Base-by-base conservation (phyloP, 768 basidiomycete genomes). In the Termitomyces sp. region DNA sequence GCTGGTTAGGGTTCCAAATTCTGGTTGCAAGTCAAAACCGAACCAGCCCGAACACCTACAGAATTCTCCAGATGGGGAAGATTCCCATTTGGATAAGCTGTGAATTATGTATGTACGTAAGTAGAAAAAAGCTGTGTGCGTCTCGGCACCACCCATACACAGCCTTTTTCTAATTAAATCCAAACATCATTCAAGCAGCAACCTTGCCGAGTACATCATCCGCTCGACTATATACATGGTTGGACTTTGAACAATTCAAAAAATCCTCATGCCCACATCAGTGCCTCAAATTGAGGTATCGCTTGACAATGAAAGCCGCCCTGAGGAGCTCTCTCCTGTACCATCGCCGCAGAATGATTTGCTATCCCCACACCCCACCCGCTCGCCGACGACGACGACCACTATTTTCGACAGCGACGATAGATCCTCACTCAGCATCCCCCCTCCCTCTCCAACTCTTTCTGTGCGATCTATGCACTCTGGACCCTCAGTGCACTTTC, bases 391-490 rank as follows among this genome's bases (percentile, higher is more conserved):
- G 0, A 63, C 68, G 0, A 66, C 67, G 1, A 59, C 66, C 4
- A 62, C 68, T 32, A 63, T 64, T 43, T 53, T 56, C 18, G 55
- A 58, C 18, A 76, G 72, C 0, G 78, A 79, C 42, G 74, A 70
- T 35, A 70, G 72, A 22, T 77, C 68, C 13, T 60, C 55, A 13
- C 1, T 56, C 0, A 63, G 68, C 7, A 54, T 56, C 9, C 67
- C 69, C 1, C 90, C 90, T 0, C 89, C 90, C 0, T 92, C 90
- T 0, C 91, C 90, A 1, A 91, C 90, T 0, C 75, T 89, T 10
- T 89, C 91, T 0, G 80, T 76, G 3, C 77, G 75, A 15, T 88
- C 86, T n/a, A n/a, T n/a, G n/a, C n/a, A n/a, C 3, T 82, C 82
- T 7, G 20, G 55, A 0, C 42, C 47, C 10, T 60, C 59, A 1